Base-by-base conservation (phyloP, 164 flowering plant genomes). In the Paratinospora sagittata region DNA sequence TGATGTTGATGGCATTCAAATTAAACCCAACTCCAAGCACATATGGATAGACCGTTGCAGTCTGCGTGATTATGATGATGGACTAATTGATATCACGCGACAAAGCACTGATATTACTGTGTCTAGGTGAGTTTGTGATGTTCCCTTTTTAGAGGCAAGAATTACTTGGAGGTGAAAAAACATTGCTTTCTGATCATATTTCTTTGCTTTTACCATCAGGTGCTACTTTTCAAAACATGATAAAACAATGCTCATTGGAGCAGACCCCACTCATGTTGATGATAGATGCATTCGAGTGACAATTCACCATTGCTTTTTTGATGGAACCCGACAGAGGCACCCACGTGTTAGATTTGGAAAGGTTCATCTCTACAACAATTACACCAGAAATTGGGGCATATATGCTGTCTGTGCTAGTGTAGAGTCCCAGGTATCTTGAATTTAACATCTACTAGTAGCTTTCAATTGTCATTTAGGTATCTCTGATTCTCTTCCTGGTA, bases 11-110 rank as follows among this genome's bases (percentile, higher is more conserved):
- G 97, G 80, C 21, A 93, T 91, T 76, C 97, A 93, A 70, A 93
- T 91, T 47, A 93, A 91, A 61, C 98, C 97, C 17, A 88, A 90
- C 12, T 88, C 96, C 37, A 86, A 77, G 78, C 93, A 89, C 75
- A 91, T 93, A 41, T 93, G 97, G 98, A 90, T 93, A 23, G 98
- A 91, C 63, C 86, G 97, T 16, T 91, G 98, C 78, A 88, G 92
- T 77, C 85, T 93, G 33, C 79, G 83, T 68, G 94, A 88, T 75
- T 92, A 84, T 76, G 87, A 84, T 70, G 97, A 92, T 82, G 96
- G 96, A 17, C 83, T 91, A 27, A 90, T 93, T n/a, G 98, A 93
- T 80, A 88, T 91, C 75, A 86, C 97, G n/a, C 75, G 91, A 27
- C 81, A 74, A 78, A 89, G 93, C 82, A 93, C 95, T 10, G 90